A percentile compares a stretch with the other conserved stretches of the same genome.
Evolutionary conservation across 2,329 filamentous ascomycete genomes (phyloP).

Genomic region (Cyclaneusma minus): DNA sequence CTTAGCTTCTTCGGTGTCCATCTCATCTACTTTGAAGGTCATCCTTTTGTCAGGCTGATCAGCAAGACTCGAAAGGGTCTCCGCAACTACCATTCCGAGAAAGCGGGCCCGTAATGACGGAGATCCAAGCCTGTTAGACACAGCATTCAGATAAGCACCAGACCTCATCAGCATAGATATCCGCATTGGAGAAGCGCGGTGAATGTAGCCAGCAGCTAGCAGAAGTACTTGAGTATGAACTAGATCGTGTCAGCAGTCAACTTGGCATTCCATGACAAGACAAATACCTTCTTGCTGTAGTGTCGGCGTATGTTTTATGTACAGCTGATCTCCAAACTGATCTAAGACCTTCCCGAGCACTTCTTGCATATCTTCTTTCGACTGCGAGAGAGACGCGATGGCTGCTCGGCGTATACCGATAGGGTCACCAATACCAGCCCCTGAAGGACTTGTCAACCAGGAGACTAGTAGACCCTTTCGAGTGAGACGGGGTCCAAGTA

Average conservation of each 20-base stretch:
- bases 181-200: conserved; percentile 48
- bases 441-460: conserved; percentile 51
- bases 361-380: conserved; percentile 32
- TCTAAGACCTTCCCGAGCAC: conserved; percentile 53
- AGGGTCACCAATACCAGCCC: conserved; percentile 47
- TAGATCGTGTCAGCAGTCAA: conserved; percentile 22
- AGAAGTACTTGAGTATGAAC: conserved; percentile 69
- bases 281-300: conserved; percentile 70
- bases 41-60: conserved; percentile 57
- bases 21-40: conserved; percentile 73
- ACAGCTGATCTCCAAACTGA: conserved; percentile 73
- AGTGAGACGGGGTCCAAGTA: conserved; percentile 30
- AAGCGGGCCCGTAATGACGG: conserved; percentile 64
- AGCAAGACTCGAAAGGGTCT: conserved; percentile 41
- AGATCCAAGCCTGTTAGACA: conserved; percentile 73
- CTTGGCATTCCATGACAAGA: conserved; percentile 2
- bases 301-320: conserved; percentile 72
- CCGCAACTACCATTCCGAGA: conserved; percentile 78
- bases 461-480: conserved; percentile 38
- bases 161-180: conserved; percentile 57
- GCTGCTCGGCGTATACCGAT: conserved; percentile 53
- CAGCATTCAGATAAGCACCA: conserved; percentile 54
- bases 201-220: conserved; percentile 60
- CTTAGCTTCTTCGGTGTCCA: conserved; percentile 52
- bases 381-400: conserved; percentile 37